Percentiles rank a stretch among this genome's conserved stretches.
phyloP scores from a whole-genome alignment of 2,329 filamentous ascomycete species.

The Fusarium acutatum region DNA sequence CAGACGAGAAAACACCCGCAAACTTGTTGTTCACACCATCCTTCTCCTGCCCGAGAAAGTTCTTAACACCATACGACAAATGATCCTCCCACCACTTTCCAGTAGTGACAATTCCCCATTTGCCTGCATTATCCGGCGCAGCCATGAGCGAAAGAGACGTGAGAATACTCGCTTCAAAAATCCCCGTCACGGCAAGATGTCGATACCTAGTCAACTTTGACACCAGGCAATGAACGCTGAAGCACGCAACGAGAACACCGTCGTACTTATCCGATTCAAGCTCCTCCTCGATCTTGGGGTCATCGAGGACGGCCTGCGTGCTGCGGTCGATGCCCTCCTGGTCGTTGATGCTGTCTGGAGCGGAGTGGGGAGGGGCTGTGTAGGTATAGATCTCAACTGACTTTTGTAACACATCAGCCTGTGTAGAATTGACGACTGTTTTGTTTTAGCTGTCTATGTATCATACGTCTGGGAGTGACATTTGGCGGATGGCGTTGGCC shows the following conservation, averaged over 20 bases:
- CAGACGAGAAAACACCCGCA: constrained; percentile 83
- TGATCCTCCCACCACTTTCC: constrained; percentile 84
- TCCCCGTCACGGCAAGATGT: constrained; percentile 61
- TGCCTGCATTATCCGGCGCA: constrained; percentile 45
- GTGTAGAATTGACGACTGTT: neutral
- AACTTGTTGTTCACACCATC: constrained; percentile 61
- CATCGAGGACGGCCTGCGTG: constrained; percentile 66
- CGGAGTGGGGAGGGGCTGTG: constrained; percentile 65
- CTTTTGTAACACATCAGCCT: constrained; percentile 44
- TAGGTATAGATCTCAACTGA: constrained; percentile 66
- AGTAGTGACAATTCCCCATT: constrained; percentile 90
- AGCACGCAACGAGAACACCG: constrained; percentile 88
- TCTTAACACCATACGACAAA: constrained; percentile 69
- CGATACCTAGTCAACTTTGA: constrained; percentile 57
- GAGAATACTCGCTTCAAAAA: constrained; percentile 85
- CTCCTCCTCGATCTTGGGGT: constrained; percentile 53
- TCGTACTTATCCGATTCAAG: constrained; percentile 62
- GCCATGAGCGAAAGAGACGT: constrained; percentile 63
- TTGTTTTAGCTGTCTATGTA: neutral
- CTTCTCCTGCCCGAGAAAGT: constrained; percentile 65
- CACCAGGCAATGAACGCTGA: constrained; percentile 84
- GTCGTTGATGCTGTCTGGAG: constrained; percentile 82
- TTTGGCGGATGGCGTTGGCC: constrained; percentile 56
- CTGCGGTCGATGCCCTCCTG: constrained; percentile 72
- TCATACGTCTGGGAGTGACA: constrained; percentile 45